Base-by-base conservation (phyloP, 306 rosid species). In the Vigna unguiculata region DNA sequence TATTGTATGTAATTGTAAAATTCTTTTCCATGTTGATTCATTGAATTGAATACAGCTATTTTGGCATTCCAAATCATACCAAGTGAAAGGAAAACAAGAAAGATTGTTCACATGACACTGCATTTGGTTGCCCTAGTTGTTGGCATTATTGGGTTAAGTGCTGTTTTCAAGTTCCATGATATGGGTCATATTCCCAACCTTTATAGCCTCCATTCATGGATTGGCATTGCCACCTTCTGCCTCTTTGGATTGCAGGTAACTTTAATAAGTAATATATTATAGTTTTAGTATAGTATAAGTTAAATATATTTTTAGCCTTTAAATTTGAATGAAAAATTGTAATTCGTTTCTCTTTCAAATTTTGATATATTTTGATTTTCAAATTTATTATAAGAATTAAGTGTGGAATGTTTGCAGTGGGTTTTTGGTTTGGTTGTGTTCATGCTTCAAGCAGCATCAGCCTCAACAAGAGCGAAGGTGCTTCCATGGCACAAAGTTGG, bases 131-230 rank as follows among this genome's bases (percentile, higher is more conserved):
- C 95, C 25, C n/a, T 90, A 15, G 14, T 81, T 72, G 10, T 83
- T 5, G 98, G 95, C 4, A 82, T 91, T 28, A 66, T 80, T 34
- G 98, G 97, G 19, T 55, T 94, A 11, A 78, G 88, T 57, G 98
- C 98, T 0, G 87, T 84, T 70, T 94, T 94, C 87, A 92, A 80
- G 81, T 94, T 25, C 79, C 98, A 92, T 74, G 77, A 84, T 30
- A 87, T 87, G 95, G 0, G 0, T 0, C 11, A 81, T 0, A 2
- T 67, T 7, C 60, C 28, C 0, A 55, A 90, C 41, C 59, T 94
- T 88, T 78, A 73, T 61, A 83, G 90, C 66, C 81, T 94, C 40
- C 98, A 94, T 84, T 90, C 97, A 4, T 94, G 98, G 98, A 89
- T 94, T 69, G 98, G 98, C 77, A 66, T 94, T 24, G 40, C 51